A percentile compares a stretch with the other conserved stretches of the same genome.
Conservation (phyloP, 805 yeast species). For the Candida berthetii region DNA sequence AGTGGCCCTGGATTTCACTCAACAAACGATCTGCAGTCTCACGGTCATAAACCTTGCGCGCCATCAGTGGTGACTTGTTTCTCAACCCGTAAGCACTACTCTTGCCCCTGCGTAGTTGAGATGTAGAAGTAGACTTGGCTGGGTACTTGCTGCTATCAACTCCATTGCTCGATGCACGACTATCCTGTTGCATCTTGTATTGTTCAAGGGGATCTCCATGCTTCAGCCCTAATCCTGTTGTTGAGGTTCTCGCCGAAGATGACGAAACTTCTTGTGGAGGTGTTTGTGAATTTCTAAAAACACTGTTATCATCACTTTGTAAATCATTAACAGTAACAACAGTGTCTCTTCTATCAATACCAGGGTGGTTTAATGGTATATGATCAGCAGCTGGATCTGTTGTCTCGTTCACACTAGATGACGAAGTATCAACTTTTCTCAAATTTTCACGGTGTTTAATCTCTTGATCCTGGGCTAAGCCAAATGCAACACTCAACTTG, state of each 20-base stretch:
- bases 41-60: slow-evolving; percentile 57
- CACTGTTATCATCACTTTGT: slow-evolving; percentile 2
- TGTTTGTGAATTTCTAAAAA: slow-evolving; percentile 10
- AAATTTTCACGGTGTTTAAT: slow-evolving; percentile 7
- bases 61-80: slow-evolving; percentile 23
- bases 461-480: slow-evolving; percentile 23
- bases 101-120: slow-evolving; percentile 20
- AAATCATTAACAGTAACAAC: not conserved
- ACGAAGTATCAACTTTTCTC: not conserved
- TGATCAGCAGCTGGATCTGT: not conserved
- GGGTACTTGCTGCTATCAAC: not conserved
- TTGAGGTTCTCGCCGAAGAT: too few species aligned
- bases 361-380: not conserved
- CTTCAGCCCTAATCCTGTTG: too few species aligned
- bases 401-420: not conserved
- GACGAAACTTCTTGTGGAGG: slow-evolving; percentile 1
- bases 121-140: not conserved
- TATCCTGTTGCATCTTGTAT: slow-evolving; percentile 1
- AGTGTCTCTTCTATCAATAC: not conserved
- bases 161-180: too few species aligned
- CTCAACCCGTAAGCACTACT: slow-evolving; percentile 31
- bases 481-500: slow-evolving; percentile 54
- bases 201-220: too few species aligned
- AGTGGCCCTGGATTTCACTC: slow-evolving; percentile 72
- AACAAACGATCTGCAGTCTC: slow-evolving; percentile 73